Evolutionary conservation across 495 filamentous ascomycete species (phyloP).

Genomic region (Trichoderma parareesei): DNA sequence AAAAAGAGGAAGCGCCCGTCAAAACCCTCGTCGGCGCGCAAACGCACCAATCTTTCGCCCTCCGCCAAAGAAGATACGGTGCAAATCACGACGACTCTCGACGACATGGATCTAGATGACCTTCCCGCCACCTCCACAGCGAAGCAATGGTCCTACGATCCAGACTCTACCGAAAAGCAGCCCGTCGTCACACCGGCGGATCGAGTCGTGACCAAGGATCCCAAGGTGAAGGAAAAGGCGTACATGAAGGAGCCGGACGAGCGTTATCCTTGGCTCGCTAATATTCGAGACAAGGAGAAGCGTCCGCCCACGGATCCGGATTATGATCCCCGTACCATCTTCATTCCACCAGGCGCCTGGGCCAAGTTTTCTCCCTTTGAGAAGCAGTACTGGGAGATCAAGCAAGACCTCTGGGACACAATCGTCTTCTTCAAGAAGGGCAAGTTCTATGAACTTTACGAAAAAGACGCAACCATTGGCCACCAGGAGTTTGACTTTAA

Average conservation of each 20-base stretch:
- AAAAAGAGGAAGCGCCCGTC: conserved; percentile 66
- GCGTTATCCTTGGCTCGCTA: conserved; percentile 83
- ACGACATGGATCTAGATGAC: conserved; percentile 50
- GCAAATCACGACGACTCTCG: conserved; percentile 18
- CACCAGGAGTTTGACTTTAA: conserved; percentile 97
- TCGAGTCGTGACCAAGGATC: conserved; percentile 19
- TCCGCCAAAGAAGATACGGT: conserved; percentile 22
- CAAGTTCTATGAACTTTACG: conserved; percentile 98
- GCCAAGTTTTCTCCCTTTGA: conserved; percentile 83
- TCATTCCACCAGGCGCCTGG: conserved; percentile 73
- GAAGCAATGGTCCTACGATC: conserved; percentile 78
- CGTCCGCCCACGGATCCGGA: conserved; percentile 76
- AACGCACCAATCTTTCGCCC: conserved; percentile 46
- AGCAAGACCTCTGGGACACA: conserved; percentile 94
- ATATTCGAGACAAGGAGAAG: conserved; percentile 71
- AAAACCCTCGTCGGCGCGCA: conserved; percentile 43
- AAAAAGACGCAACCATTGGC: conserved; percentile 95
- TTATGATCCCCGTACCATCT: conserved; percentile 85
- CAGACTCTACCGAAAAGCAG: conserved; percentile 51
- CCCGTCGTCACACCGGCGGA: conserved; percentile 32
- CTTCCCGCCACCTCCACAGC: conserved; percentile 59
- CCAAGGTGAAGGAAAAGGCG: conserved; percentile 62
- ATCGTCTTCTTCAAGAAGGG: conserved; percentile 99
- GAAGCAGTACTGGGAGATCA: conserved; percentile 99
- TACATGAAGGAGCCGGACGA: conserved; percentile 71